These are phyloP conservation scores for Fermentozyma sake DNA, from an alignment of 1,139 yeast species.

Conservation along the genomic window DNA sequence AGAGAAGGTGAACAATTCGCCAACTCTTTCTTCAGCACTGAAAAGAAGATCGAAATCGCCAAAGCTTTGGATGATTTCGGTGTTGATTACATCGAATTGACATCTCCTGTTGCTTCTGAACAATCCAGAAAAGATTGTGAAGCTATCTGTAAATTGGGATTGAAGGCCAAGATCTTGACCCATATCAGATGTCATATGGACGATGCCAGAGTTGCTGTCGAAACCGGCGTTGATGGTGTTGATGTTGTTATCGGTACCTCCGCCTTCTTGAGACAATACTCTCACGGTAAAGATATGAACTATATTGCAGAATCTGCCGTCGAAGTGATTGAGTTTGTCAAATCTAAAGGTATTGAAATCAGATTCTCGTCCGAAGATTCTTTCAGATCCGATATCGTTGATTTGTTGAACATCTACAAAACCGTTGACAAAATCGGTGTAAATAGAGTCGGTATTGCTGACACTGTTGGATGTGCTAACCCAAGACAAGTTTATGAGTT, in stretches of 20 bases:
- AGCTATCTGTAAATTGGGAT: slow-evolving; percentile 53
- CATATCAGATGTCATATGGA: slow-evolving; percentile 60
- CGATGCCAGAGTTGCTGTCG: slow-evolving; percentile 55
- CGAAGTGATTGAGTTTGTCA: slow-evolving; percentile 55
- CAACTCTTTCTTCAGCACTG: slow-evolving; percentile 52
- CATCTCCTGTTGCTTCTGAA: slow-evolving; percentile 56
- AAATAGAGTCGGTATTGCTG: slow-evolving; percentile 58
- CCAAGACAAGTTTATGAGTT: slow-evolving; percentile 59
- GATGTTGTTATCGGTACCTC: slow-evolving; percentile 59
- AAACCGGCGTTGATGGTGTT: slow-evolving; percentile 59
- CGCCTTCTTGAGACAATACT: slow-evolving; percentile 75
- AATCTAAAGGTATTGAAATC: slow-evolving; percentile 54
- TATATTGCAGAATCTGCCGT: slow-evolving; percentile 86
- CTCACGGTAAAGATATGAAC: slow-evolving; percentile 98
- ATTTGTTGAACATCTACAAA: slow-evolving; percentile 51
- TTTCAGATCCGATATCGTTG: slow-evolving; percentile 55
- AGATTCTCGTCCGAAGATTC: slow-evolving; percentile 57
- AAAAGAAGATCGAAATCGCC: slow-evolving; percentile 52
- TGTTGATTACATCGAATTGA: slow-evolving; percentile 55
- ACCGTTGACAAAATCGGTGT: slow-evolving; percentile 58
- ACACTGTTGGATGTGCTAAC: slow-evolving; percentile 59
- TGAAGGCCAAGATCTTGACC: slow-evolving; percentile 51
- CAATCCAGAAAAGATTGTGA: slow-evolving; percentile 55
- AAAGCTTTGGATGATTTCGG: slow-evolving; percentile 57
- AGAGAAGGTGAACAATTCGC: slow-evolving; percentile 64